Conservation (phyloP, 805 yeast genomes). For the Metschnikowia peoriensis region DNA sequence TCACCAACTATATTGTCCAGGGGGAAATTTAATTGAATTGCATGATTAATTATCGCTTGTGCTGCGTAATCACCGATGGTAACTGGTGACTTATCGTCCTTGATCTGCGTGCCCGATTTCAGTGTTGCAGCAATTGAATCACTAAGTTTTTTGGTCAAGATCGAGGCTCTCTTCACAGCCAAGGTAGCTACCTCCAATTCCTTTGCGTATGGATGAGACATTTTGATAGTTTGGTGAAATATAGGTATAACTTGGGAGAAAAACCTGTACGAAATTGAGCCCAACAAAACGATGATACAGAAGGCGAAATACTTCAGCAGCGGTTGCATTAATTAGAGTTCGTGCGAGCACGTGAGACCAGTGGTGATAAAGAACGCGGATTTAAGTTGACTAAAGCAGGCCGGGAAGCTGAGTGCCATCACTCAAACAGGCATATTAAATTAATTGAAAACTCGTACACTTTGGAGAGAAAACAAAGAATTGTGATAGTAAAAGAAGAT, state of each 20-base stretch:
- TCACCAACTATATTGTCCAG: constrained; percentile 89
- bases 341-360: constrained; percentile 19
- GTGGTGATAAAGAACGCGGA: not conserved
- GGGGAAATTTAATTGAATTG: constrained; percentile 78
- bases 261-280: constrained; percentile 1
- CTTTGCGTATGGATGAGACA: constrained; percentile 44
- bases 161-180: constrained; percentile 87
- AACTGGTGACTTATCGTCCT: constrained; percentile 90
- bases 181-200: constrained; percentile 81
- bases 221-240: not conserved
- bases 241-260: not conserved
- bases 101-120: constrained; percentile 62
- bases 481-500: too few species aligned
- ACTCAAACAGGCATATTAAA: too few species aligned
- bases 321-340: not conserved
- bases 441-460: too few species aligned
- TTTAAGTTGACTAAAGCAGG: not conserved
- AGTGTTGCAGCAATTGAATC: constrained; percentile 49
- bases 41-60: constrained; percentile 87
- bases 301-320: not conserved
- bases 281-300: constrained; percentile 7
- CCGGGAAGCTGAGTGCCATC: too few species aligned
- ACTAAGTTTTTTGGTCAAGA: constrained; percentile 64
- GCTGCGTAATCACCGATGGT: constrained; percentile 96
- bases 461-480: too few species aligned